Conservation (phyloP, 306 rosid genomes). For the Vigna radiata region DNA sequence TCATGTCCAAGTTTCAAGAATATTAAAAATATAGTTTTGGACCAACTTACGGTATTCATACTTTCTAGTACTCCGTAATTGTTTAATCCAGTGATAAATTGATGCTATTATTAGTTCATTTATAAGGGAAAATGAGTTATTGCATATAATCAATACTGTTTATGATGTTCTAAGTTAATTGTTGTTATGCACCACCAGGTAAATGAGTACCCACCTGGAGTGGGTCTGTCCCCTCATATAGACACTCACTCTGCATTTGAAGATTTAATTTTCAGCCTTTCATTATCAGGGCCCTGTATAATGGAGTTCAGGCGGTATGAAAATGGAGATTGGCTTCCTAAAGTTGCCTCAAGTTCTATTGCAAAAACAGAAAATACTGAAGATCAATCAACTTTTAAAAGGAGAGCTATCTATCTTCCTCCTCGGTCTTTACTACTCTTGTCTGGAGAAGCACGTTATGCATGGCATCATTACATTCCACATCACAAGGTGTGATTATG, state of each 20-base stretch:
- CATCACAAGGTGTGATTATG: constrained; percentile 75
- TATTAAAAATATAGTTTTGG: constrained; percentile 60
- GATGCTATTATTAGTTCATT: constrained; percentile 18
- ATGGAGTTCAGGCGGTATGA: constrained; percentile 89
- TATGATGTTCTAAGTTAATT: constrained; percentile 42
- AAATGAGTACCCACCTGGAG: constrained; percentile 95
- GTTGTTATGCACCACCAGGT: constrained; percentile 70
- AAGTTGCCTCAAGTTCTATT: constrained; percentile 51
- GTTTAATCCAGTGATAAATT: constrained; percentile 12
- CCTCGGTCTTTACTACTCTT: constrained; percentile 81
- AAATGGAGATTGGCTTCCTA: constrained; percentile 56
- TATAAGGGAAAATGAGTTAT: neutral
- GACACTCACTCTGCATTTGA: constrained; percentile 99
- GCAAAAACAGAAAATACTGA: constrained; percentile 50
- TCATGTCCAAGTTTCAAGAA: constrained; percentile 52
- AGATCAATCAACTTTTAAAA: constrained; percentile 59
- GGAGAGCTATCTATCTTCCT: constrained; percentile 77
- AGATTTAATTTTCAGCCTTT: constrained; percentile 94
- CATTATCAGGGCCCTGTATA: constrained; percentile 94
- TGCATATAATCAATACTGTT: neutral
- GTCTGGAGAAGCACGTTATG: constrained; percentile 91
- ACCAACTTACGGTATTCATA: constrained; percentile 81
- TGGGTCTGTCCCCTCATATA: constrained; percentile 95
- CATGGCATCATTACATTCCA: constrained; percentile 93
- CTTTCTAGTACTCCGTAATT: constrained; percentile 2